Evolutionary conservation across 2,329 filamentous ascomycete species (phyloP).

Genomic region (Cylindrodendrum hubeiense): DNA sequence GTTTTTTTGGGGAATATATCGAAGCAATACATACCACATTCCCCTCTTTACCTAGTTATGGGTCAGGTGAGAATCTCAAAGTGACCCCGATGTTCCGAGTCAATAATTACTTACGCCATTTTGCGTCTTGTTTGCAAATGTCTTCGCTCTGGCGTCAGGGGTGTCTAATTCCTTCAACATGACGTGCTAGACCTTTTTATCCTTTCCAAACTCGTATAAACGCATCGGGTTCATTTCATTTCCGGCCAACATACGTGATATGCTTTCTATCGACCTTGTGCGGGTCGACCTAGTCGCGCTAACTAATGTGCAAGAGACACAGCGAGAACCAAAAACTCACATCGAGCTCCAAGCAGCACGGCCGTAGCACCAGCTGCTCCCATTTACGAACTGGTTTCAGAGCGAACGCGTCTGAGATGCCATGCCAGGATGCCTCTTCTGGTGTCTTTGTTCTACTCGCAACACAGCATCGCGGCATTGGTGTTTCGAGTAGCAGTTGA

Average conservation of each 20-base stretch:
- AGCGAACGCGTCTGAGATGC: neutral
- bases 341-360: neutral
- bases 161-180: neutral
- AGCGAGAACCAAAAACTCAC: neutral
- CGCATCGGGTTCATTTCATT: too few species aligned
- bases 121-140: too few species aligned
- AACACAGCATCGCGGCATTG: neutral
- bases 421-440: neutral
- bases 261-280: neutral
- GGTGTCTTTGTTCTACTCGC: neutral
- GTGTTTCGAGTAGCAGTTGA: neutral
- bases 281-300: neutral
- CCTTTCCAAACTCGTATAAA: neutral
- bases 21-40: neutral
- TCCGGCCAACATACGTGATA: neutral
- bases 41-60: neutral
- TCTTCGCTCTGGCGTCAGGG: too few species aligned
- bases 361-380: neutral
- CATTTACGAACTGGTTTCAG: neutral
- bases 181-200: neutral
- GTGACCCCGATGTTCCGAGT: too few species aligned
- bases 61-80: neutral
- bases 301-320: neutral
- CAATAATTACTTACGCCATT: too few species aligned
- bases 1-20: neutral